Evolutionary conservation across 1,284 basidiomycete genomes (phyloP), one percentile per base, ranked within the genome.

Genomic region (Grifola frondosa): DNA sequence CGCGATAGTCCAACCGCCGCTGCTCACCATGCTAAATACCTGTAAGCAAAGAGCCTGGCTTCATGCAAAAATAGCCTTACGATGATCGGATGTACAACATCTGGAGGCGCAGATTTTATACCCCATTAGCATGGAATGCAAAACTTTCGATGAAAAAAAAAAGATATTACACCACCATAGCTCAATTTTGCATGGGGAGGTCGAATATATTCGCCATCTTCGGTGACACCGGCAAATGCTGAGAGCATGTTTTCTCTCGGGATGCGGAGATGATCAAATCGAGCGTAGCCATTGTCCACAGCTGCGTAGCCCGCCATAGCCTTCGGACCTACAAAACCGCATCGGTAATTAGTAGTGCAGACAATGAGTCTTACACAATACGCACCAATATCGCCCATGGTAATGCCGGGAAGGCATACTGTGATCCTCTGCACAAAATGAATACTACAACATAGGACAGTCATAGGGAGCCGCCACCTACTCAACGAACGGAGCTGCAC

Each of bases 241-340:
- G 79, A 82, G 8, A 91, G 75, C 88, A 92, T 91, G 42, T 88
- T 71, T 44, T 74, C 73, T 40, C 81, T 77, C 1, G 88, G 86
- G 43, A 91, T 80, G n/a, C 81, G 74, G 44, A 89, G 78, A 45
- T 76, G 80, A 53, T 83, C 61, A 56, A 91, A 90, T 9, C 77
- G 71, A 16, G 77, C 80, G 50, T 78, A 91, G 2, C 88, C 88
- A 48, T 91, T 86, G 57, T 91, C 88, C 5, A 75, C 67, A 0
- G 79, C 60, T 1, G 71, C 63, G 48, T 65, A 78, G 2, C 77
- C 84, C 17, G 61, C 73, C 52, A 80, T 66, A 1, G 77, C 78
- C 54, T 88, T 88, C 3, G 85, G 80, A 10, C 88, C 81, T 82
- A 26, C 33, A 20, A 19, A 23, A 6, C 20, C 5, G 16, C 6